Conservation (phyloP, 2,329 filamentous ascomycete genomes). For the Colletotrichum truncatum region DNA sequence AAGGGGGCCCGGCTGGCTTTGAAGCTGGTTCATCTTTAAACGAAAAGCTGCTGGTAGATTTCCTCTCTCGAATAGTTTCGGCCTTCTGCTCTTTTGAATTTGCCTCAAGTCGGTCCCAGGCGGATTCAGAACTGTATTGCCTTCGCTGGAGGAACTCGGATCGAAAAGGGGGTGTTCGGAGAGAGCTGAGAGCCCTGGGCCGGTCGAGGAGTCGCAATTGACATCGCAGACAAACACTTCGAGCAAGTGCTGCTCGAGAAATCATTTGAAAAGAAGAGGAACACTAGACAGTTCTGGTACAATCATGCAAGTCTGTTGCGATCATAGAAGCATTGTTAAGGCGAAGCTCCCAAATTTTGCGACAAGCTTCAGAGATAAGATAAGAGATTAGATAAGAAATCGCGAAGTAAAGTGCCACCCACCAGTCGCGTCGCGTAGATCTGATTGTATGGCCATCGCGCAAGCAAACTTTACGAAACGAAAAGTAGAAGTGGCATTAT, state of each 20-base stretch:
- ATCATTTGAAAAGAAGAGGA: constrained; percentile 42
- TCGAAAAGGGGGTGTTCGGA: constrained; percentile 2
- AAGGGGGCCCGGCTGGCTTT: neutral
- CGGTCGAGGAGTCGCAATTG: constrained; percentile 37
- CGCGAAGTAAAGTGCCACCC: constrained; percentile 19
- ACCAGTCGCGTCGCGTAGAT: constrained; percentile 16
- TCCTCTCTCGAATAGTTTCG: too few species aligned
- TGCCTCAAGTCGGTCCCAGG: constrained; percentile 20
- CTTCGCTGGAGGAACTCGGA: constrained; percentile 6
- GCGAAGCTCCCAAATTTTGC: constrained; percentile 26
- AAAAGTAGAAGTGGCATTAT: too few species aligned
- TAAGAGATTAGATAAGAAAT: constrained; percentile 28
- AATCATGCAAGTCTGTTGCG: neutral
- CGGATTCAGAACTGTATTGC: constrained; percentile 13
- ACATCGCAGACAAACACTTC: constrained; percentile 46
- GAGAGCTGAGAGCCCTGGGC: constrained; percentile 10
- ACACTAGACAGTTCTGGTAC: neutral
- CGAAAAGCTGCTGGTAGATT: neutral
- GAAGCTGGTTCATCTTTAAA: neutral
- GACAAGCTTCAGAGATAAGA: constrained; percentile 30
- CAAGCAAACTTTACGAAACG: neutral
- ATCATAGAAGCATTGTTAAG: neutral
- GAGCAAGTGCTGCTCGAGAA: constrained; percentile 41
- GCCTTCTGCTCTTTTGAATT: neutral
- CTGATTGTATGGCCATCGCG: neutral